Conservation (phyloP, 208 protist species). For the Lotmaria passim region DNA sequence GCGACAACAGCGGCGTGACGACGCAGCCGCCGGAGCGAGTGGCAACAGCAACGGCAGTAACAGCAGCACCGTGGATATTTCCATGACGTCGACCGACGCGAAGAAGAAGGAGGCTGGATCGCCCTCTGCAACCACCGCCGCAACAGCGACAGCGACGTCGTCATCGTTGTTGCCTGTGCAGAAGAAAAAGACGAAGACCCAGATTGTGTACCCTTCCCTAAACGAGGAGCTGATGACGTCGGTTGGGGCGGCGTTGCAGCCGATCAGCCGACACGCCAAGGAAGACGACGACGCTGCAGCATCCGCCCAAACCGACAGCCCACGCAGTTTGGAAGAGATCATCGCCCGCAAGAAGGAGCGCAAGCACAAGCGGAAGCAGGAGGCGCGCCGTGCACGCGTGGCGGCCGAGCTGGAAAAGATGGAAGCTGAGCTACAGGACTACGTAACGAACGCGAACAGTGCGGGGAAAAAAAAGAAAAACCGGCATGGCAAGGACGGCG, state of each 20-base stretch:
- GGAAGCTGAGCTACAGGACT: conserved; percentile 51
- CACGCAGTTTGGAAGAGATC: conserved; percentile 51
- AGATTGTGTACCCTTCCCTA: conserved; percentile 28
- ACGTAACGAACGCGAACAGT: conserved; percentile 39
- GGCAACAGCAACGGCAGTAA: neutral
- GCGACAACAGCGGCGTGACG: conserved; percentile 25
- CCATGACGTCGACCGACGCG: conserved; percentile 6
- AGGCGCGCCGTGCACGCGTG: conserved; percentile 57
- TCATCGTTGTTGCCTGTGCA: neutral
- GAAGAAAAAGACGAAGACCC: conserved; percentile 31
- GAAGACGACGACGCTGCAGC: neutral
- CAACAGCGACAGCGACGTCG: neutral
- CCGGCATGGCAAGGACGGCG: conserved; percentile 26
- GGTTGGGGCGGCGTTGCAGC: conserved; percentile 28
- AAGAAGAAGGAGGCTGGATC: neutral
- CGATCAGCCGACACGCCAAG: conserved; percentile 4
- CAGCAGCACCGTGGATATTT: neutral
- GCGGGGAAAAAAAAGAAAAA: conserved; percentile 16
- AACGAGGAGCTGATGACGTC: conserved; percentile 44
- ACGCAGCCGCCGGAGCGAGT: neutral
- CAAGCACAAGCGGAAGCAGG: conserved; percentile 75
- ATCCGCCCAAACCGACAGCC: conserved; percentile 2
- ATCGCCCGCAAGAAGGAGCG: conserved; percentile 85
- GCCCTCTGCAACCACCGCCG: neutral
- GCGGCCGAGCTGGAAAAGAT: conserved; percentile 39